Evolutionary conservation across 176 grass and related monocot species (phyloP).

Genomic region (Stipa capillata): DNA sequence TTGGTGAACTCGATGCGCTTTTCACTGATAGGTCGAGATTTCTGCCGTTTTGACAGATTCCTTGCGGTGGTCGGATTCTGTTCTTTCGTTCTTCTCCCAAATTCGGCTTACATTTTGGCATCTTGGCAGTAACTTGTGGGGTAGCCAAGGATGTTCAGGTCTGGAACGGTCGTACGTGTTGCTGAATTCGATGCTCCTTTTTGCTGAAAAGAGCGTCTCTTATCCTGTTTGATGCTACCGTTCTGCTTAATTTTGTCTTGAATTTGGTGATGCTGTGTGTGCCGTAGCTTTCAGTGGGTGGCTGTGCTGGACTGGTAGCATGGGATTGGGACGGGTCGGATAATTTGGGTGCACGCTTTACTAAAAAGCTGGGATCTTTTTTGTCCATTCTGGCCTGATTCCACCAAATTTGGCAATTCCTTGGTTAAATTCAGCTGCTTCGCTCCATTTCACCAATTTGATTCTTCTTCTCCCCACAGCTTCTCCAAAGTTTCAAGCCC

Average conservation of each 20-base stretch:
- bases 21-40: background rate
- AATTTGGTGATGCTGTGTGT: background rate
- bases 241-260: background rate
- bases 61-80: background rate
- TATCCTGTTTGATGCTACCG: background rate
- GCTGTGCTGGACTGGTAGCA: background rate
- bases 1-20: slow-evolving; percentile 28
- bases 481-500: background rate
- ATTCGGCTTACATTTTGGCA: background rate
- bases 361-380: slow-evolving; percentile 22
- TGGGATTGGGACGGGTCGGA: slow-evolving; percentile 28
- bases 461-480: background rate
- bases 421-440: background rate
- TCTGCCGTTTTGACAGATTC: slow-evolving; percentile 6
- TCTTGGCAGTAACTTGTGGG: background rate
- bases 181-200: slow-evolving; percentile 15
- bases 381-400: slow-evolving; percentile 8
- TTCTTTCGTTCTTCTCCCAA: background rate
- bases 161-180: background rate
- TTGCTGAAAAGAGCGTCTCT: slow-evolving; percentile 1
- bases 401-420: slow-evolving; percentile 11
- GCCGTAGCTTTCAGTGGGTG: slow-evolving; percentile 25
- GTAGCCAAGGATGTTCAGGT: background rate
- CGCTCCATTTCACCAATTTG: background rate
- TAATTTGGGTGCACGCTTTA: slow-evolving; percentile 13